Percentiles rank a stretch among this genome's conserved stretches.
Evolutionary conservation across 108 stramenopile genomes (phyloP).

Genomic region (Pseudonitzschia multistriata): DNA sequence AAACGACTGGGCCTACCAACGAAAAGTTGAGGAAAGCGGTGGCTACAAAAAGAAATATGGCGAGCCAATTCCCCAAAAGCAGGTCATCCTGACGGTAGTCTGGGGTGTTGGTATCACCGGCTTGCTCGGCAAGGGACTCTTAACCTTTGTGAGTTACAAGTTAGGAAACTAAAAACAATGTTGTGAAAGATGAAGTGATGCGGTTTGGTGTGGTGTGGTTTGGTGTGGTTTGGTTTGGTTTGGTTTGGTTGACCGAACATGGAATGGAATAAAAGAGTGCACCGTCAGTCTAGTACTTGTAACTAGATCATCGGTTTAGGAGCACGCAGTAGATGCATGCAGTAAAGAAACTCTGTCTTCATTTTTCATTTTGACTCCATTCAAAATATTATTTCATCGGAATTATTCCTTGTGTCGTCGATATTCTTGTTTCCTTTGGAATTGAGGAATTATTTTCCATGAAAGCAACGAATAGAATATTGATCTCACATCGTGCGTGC

Average conservation of each 20-base stretch:
- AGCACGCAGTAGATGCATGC: no score
- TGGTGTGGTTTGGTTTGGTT: no score
- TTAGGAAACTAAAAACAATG: not conserved
- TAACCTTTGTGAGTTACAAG: constrained; percentile 4
- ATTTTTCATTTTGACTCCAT: no score
- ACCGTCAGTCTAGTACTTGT: no score
- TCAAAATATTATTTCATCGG: no score
- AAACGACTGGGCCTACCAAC: constrained; percentile 68
- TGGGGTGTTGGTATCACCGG: constrained; percentile 32
- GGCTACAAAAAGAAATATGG: constrained; percentile 37
- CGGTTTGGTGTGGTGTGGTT: no score
- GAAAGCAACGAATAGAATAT: not conserved
- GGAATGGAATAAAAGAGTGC: no score
- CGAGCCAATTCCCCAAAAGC: constrained; percentile 20
- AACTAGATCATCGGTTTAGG: no score
- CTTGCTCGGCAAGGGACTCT: not conserved
- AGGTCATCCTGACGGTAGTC: constrained; percentile 31
- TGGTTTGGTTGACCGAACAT: no score
- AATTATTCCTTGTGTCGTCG: no score
- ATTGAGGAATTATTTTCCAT: not conserved
- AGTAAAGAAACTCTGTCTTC: no score
- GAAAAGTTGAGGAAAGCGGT: constrained; percentile 54
- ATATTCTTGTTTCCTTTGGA: not conserved
- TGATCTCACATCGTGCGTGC: not conserved
- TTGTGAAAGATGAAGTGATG: no score